Base-by-base conservation (phyloP, 2,329 filamentous ascomycete genomes). In the Exophiala phaeomuriformis region DNA sequence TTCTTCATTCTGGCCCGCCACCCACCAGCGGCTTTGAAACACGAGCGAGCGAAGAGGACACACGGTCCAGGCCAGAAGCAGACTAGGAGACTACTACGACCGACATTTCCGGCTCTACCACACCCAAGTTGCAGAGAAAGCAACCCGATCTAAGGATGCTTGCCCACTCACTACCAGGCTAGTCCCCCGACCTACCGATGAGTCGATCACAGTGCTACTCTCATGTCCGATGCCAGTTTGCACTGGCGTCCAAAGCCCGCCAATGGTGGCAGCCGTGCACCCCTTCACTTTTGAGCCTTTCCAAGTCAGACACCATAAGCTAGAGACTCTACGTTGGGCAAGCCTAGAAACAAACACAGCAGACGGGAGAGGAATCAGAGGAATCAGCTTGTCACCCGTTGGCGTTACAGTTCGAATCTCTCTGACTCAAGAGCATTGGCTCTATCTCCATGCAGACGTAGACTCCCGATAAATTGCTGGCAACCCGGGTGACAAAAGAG, bases 101-200 rank as follows among this genome's bases (percentile, higher is more conserved):
- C 44, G 55, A 36, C 47, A 44, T 47, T 48, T 53, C 50, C 53
- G 51, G 47, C 47, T 48, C 43, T 56, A 39, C 32, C 50, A 56
- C 53, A 44, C 45, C 50, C 50, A 44, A 59, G 56, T 53, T 53
- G 56, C 51, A 59, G 54, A 59, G 55, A 59, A 57, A 55, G 52
- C 48, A 59, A 57, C 49, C 52, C 57, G 53, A 52, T 54, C 51
- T 47, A 47, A 55, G 48, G 12, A 52, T 47, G 40, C 51, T 59
- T 46, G 54, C 54, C 52, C 49, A 52, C 19, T 19, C 19, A 19
- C 19, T 19, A 19, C 48, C 48, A 56, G 50, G 47, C 51, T 47
- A 43, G 50, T 56, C 36, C 19, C 44, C 49, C 53, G 51, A 52
- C 56, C 47, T 49, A 41, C 56, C 53, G 51, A 57, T 41, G 33